Base-by-base conservation (phyloP, 2,329 filamentous ascomycete genomes). In the Rhynchosporium graminicola region DNA sequence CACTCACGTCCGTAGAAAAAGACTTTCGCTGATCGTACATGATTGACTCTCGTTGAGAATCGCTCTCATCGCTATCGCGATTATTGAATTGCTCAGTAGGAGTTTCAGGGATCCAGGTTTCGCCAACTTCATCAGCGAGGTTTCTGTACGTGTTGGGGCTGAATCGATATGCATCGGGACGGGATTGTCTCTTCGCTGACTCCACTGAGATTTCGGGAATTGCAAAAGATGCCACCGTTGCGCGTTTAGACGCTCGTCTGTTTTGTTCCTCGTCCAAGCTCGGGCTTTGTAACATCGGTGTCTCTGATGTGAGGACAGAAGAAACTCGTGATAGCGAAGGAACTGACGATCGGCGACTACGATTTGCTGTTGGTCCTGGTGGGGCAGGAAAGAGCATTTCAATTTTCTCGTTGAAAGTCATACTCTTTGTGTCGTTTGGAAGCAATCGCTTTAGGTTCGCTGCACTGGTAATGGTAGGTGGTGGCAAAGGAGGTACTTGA, bases 341-440 rank as follows among this genome's bases (percentile, higher is more conserved):
- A 13, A 82, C 76, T 2, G 77, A 77, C 3, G 78, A 79, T 60
- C 75, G 75, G 8, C 76, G 75, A 40, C 69, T 69, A 3, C 57
- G 59, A 67, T 73, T 59, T 64, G 60, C 65, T 58, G 45, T 66
- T 61, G 60, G 64, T 66, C 59, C 73, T 73, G 54, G 74, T 63
- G 56, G 78, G 7, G 74, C 71, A 3, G 79, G 76, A 65, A 83
- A 83, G 29, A 86, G 73, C 4, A 83, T 71, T 1, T 77, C 74
- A 75, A 85, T 82, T 70, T 85, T 85, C 68, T 85, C 83, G 57
- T 84, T 77, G 64, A 83, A 80, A 0, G 81, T 83, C 83, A 85
- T 85, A 69, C 81, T 85, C 72, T 79, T 80, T 3, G 81, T 83
- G 63, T 82, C 74, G 63, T 83, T 84, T 2, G 82, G 79, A 5